A percentile compares a stretch with the other conserved stretches of the same genome.
Evolutionary conservation across 2,329 filamentous ascomycete species (phyloP).

Genomic region (Leptographium lundbergii): DNA sequence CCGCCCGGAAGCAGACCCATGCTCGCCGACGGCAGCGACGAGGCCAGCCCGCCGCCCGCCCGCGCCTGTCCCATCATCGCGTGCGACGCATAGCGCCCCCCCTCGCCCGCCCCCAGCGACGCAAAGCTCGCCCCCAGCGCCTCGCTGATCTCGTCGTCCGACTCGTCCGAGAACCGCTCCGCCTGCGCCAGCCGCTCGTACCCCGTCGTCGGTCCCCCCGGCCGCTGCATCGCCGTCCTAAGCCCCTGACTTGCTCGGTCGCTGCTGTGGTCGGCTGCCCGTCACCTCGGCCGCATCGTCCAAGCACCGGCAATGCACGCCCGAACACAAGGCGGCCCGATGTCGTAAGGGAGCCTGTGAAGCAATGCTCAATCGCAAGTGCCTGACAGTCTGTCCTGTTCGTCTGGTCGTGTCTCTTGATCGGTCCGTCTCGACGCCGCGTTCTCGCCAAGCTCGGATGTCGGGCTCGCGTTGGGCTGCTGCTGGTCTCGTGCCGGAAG

Average conservation of each 20-base stretch:
- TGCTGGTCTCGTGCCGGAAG: background rate
- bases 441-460: background rate
- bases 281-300: background rate
- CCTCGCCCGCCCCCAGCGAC: constrained; percentile 39
- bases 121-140: constrained; percentile 41
- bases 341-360: too few relatives aligned
- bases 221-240: constrained; percentile 54
- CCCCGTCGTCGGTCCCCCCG: constrained; percentile 61
- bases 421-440: background rate
- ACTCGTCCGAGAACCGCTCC: constrained; percentile 55
- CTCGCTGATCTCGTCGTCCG: constrained; percentile 56
- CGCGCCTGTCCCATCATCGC: constrained; percentile 28
- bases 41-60: constrained; percentile 44
- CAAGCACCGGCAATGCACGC: too few relatives aligned
- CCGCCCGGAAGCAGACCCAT: background rate
- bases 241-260: background rate
- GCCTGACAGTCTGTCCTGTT: too few relatives aligned
- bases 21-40: constrained; percentile 14
- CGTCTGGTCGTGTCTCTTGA: background rate
- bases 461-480: background rate
- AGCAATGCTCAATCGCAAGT: too few relatives aligned
- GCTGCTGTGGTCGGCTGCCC: background rate
- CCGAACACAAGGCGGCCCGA: too few relatives aligned
- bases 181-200: constrained; percentile 78
- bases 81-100: constrained; percentile 41